Percentiles rank a stretch among this genome's conserved stretches.
Evolutionary conservation across 2,329 filamentous ascomycete genomes (phyloP).

Genomic region (Botrytis galanthina): DNA sequence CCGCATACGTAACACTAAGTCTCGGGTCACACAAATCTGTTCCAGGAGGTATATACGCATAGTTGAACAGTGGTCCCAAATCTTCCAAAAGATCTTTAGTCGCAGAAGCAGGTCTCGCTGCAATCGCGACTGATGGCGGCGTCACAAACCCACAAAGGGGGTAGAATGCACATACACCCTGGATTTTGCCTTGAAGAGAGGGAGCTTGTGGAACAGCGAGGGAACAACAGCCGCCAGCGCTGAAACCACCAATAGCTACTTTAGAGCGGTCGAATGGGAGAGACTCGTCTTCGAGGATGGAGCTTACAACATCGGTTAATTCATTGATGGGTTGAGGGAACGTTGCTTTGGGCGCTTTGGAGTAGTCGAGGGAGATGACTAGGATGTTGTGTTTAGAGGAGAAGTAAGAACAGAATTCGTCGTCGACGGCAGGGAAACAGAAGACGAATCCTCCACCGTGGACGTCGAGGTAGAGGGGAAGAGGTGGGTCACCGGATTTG

Average conservation of each 20-base stretch:
- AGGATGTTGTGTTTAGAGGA: conserved; percentile 43
- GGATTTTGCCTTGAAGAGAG: conserved; percentile 33
- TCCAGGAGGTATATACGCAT: conserved; percentile 27
- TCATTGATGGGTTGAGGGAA: conserved; percentile 49
- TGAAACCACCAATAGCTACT: conserved; percentile 48
- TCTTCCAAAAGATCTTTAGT: conserved; percentile 24
- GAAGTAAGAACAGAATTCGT: conserved; percentile 46
- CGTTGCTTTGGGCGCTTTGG: conserved; percentile 45
- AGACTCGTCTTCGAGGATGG: conserved; percentile 43
- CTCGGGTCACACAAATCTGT: conserved; percentile 28
- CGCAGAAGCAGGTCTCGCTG: conserved; percentile 30
- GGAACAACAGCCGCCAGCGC: conserved; percentile 50
- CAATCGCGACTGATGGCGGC: conserved; percentile 33
- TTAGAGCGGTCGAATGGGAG: conserved; percentile 46
- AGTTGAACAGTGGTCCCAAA: conserved; percentile 22
- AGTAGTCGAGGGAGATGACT: conserved; percentile 50
- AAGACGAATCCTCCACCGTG: conserved; percentile 53
- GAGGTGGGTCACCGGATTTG: conserved; percentile 6
- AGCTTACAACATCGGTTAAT: conserved; percentile 44
- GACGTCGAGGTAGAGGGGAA: conserved; percentile 44
- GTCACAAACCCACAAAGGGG: conserved; percentile 44
- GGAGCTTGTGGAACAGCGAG: conserved; percentile 44
- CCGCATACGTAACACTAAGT: conserved; percentile 25
- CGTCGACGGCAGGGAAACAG: conserved; percentile 44
- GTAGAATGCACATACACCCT: conserved; percentile 45